Conservation (phyloP, 2,329 filamentous ascomycete genomes). For the Dothideomycetidae sp. region DNA sequence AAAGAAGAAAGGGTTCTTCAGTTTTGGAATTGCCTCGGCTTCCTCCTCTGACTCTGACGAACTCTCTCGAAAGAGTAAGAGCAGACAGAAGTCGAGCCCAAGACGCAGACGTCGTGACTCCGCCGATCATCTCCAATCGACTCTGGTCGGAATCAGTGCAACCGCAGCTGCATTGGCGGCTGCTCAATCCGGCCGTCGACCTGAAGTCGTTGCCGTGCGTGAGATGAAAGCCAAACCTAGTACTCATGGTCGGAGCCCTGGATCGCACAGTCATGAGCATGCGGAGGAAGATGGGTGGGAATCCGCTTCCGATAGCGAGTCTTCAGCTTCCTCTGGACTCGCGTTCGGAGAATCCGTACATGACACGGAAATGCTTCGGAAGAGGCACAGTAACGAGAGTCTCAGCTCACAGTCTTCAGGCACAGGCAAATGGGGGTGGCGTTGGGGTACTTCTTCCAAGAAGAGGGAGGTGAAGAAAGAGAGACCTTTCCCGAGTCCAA, state of each 20-base stretch:
- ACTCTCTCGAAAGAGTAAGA: conserved; percentile 27
- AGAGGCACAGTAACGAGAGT: conserved; percentile 37
- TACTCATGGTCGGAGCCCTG: conserved; percentile 14
- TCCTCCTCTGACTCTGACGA: conserved; percentile 34
- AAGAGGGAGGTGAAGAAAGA: conserved; percentile 34
- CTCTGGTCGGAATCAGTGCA: conserved; percentile 32
- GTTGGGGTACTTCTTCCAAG: conserved; percentile 37
- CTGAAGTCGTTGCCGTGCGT: conserved; percentile 24
- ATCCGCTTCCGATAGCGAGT: conserved; percentile 41
- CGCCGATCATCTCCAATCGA: conserved; percentile 33
- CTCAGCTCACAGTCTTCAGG: conserved; percentile 40
- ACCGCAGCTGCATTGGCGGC: conserved; percentile 36
- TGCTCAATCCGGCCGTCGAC: conserved; percentile 23
- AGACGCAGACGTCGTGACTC: conserved; percentile 20
- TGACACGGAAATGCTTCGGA: conserved; percentile 21
- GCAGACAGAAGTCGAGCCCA: conserved; percentile 13
- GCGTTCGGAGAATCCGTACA: conserved; percentile 42
- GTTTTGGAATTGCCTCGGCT: conserved; percentile 31
- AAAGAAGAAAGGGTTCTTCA: conserved; percentile 34
- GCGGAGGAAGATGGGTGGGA: conserved; percentile 45
- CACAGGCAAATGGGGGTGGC: conserved; percentile 45
- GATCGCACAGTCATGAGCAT: conserved; percentile 15
- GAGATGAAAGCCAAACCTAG: conserved; percentile 17
- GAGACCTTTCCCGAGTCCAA: conserved; percentile 9
- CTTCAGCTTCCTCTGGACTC: conserved; percentile 41